These are phyloP conservation scores for Suillus subluteus DNA, from an alignment of 768 basidiomycete genomes.

Conservation along the genomic window DNA sequence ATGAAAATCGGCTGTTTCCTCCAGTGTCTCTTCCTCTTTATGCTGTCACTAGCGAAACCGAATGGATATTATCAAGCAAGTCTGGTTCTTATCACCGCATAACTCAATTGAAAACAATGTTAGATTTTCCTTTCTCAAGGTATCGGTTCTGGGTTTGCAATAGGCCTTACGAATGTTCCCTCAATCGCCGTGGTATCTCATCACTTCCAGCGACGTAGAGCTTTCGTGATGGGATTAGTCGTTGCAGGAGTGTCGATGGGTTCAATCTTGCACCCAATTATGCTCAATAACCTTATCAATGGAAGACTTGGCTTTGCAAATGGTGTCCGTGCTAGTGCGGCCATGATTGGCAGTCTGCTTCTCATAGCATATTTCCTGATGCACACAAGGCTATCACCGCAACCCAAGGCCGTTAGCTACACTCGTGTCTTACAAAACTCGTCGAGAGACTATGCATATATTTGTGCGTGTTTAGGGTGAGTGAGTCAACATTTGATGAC, in stretches of 20 bases:
- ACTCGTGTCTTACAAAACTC: conserved; percentile 22
- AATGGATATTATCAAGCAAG: conserved; percentile 41
- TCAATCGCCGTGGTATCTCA: conserved; percentile 46
- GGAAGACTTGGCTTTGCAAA: conserved; percentile 39
- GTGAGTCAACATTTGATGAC: conserved; percentile 5
- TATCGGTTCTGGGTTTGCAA: conserved; percentile 29
- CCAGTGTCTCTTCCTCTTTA: conserved; percentile 44
- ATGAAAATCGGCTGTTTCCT: conserved; percentile 49
- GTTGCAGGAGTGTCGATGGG: conserved; percentile 42
- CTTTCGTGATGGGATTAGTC: conserved; percentile 48
- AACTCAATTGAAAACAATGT: conserved; percentile 18
- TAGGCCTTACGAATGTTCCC: conserved; percentile 51
- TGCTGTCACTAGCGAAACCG: conserved; percentile 47
- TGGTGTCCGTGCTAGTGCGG: conserved; percentile 50
- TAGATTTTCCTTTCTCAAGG: conserved; percentile 51
- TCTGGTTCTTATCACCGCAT: too few species aligned
- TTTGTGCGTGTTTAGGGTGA: conserved; percentile 30
- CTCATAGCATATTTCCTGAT: conserved; percentile 37
- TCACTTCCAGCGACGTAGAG: conserved; percentile 44
- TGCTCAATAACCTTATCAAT: conserved; percentile 32
- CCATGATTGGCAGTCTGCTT: conserved; percentile 41
- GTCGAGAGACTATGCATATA: conserved; percentile 24
- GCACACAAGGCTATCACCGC: conserved; percentile 42
- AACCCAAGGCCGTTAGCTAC: conserved; percentile 18
- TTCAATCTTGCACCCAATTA: conserved; percentile 25